Percentiles rank a stretch among this genome's conserved stretches.
Evolutionary conservation across 2,329 filamentous ascomycete species (phyloP).

Genomic region (Curvularia verruculosa): DNA sequence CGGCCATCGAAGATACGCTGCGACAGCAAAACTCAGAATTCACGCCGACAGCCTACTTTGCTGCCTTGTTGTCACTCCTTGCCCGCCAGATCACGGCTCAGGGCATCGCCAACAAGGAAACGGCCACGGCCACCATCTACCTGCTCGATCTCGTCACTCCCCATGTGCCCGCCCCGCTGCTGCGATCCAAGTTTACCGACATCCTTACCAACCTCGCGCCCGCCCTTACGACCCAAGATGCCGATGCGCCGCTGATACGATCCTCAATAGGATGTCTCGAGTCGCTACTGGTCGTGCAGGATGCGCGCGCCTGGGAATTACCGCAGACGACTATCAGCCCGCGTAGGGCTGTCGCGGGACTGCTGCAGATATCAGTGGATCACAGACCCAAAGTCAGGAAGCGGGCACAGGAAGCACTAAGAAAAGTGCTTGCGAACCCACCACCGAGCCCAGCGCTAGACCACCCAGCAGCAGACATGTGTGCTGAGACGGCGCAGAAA

Average conservation of each 20-base stretch:
- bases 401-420: slow-evolving; percentile 86
- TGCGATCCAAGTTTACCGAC: slow-evolving; percentile 93
- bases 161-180: slow-evolving; percentile 80
- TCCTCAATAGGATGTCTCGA: slow-evolving; percentile 93
- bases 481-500: slow-evolving; percentile 85
- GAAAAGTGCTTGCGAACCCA: slow-evolving; percentile 79
- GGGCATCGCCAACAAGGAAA: slow-evolving; percentile 77
- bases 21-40: slow-evolving; percentile 83
- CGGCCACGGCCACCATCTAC: slow-evolving; percentile 88
- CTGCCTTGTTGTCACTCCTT: slow-evolving; percentile 87
- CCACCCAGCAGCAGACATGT: slow-evolving; percentile 95
- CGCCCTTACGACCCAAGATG: slow-evolving; percentile 77
- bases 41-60: slow-evolving; percentile 91
- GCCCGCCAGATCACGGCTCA: slow-evolving; percentile 72
- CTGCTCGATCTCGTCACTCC: slow-evolving; percentile 91
- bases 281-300: slow-evolving; percentile 87
- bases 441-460: slow-evolving; percentile 92
- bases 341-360: slow-evolving; percentile 81
- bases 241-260: slow-evolving; percentile 83
- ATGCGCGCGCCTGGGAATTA: slow-evolving; percentile 85
- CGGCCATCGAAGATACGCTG: slow-evolving; percentile 90
- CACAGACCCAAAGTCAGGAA: slow-evolving; percentile 92
- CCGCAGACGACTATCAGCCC: slow-evolving; percentile 83
- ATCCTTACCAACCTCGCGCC: slow-evolving; percentile 88
- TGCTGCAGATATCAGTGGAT: slow-evolving; percentile 84